Percentiles rank a stretch among this genome's conserved stretches.
These are phyloP conservation scores for Penicillium canariense DNA, from an alignment of 495 filamentous ascomycete species.

Conservation along the genomic window DNA sequence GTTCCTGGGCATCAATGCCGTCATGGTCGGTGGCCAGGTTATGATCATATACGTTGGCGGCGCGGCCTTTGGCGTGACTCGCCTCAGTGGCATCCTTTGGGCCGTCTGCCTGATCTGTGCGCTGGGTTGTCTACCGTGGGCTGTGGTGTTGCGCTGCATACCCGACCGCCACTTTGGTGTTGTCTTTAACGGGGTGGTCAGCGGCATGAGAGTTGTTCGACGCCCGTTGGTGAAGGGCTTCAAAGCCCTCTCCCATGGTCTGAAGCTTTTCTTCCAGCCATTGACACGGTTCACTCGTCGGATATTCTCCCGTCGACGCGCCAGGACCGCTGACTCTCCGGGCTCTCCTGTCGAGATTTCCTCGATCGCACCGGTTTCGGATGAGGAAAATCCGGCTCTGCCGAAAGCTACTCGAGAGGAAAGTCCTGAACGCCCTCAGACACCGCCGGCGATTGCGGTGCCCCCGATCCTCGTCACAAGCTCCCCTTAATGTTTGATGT, in stretches of 20 bases:
- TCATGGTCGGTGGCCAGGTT: slow-evolving; percentile 78
- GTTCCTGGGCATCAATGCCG: slow-evolving; percentile 75
- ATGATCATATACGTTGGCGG: slow-evolving; percentile 79
- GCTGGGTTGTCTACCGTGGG: slow-evolving; percentile 69
- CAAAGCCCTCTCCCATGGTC: slow-evolving; percentile 16
- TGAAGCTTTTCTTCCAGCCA: slow-evolving; percentile 22
- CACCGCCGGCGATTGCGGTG: slow-evolving; percentile 24
- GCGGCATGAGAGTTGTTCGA: slow-evolving; percentile 23
- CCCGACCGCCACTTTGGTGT: slow-evolving; percentile 55
- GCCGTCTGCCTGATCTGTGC: slow-evolving; percentile 71
- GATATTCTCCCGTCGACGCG: background rate
- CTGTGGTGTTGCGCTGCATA: slow-evolving; percentile 65
- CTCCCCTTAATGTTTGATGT: slow-evolving; percentile 20
- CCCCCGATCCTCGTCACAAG: slow-evolving; percentile 40
- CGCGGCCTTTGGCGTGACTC: slow-evolving; percentile 69
- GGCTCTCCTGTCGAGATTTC: background rate
- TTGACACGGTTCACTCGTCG: slow-evolving; percentile 26
- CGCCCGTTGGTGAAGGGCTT: slow-evolving; percentile 28
- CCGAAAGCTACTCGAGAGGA: slow-evolving; percentile 11
- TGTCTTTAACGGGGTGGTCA: slow-evolving; percentile 37
- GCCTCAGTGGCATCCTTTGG: slow-evolving; percentile 69
- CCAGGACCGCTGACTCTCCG: background rate
- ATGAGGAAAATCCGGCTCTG: slow-evolving; percentile 16
- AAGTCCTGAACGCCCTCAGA: slow-evolving; percentile 19
- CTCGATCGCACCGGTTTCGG: background rate